phyloP scores from a whole-genome alignment of 192 early-diverging fungal genomes.

The Martensiomyces pterosporus region DNA sequence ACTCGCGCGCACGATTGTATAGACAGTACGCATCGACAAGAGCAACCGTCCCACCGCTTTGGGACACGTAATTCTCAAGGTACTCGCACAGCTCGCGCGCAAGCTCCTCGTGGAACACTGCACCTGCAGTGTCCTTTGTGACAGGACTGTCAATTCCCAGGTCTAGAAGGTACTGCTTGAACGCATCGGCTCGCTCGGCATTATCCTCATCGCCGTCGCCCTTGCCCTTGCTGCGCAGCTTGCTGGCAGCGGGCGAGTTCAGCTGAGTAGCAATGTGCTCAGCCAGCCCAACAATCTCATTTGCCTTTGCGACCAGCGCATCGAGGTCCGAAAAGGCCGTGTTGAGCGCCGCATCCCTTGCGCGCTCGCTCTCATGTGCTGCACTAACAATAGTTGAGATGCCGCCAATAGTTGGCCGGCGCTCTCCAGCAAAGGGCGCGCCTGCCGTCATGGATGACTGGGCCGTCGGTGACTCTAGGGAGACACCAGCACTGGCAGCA shows the following conservation, averaged over 20 bases:
- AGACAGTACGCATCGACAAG: constrained; percentile 91
- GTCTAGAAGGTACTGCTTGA: constrained; percentile 66
- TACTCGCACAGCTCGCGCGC: constrained; percentile 84
- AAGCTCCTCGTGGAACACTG: constrained; percentile 82
- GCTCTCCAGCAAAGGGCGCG: background rate
- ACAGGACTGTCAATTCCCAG: constrained; percentile 89
- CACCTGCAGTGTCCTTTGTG: constrained; percentile 85
- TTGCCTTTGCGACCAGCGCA: constrained; percentile 80
- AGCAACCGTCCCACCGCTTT: constrained; percentile 69
- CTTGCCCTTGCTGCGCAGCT: constrained; percentile 20
- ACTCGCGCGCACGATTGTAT: constrained; percentile 89
- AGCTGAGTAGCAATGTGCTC: constrained; percentile 49
- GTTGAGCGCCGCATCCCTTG: constrained; percentile 63
- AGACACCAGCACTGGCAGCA: too few species aligned
- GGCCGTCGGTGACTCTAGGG: constrained; percentile 39
- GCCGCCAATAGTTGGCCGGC: constrained; percentile 24
- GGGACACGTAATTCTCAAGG: constrained; percentile 61
- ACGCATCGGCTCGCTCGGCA: constrained; percentile 23
- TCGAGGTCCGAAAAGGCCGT: constrained; percentile 89
- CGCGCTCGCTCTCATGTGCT: constrained; percentile 62
- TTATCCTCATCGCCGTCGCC: constrained; percentile 31
- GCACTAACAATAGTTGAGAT: constrained; percentile 47
- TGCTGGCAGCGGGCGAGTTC: constrained; percentile 41
- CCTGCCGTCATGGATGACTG: background rate
- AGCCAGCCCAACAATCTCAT: constrained; percentile 74